phyloP scores from a whole-genome alignment of 169 alveolate species.

The Plasmodium inui region DNA sequence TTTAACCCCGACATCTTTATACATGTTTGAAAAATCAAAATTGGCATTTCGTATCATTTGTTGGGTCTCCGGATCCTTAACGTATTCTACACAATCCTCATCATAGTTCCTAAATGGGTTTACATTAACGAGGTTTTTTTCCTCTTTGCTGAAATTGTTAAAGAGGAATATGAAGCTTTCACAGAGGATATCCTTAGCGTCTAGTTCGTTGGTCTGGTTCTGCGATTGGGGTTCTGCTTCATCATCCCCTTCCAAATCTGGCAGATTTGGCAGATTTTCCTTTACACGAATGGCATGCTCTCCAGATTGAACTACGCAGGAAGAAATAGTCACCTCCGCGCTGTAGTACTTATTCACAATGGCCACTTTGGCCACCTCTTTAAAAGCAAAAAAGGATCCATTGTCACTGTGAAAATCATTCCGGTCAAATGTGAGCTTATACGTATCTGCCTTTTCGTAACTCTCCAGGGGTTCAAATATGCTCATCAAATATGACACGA shows the following conservation, averaged over 20 bases:
- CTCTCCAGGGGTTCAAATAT: conserved; percentile 29
- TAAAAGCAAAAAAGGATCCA: conserved; percentile 7
- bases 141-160: conserved; percentile 19
- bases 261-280: neutral
- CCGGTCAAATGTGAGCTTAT: neutral
- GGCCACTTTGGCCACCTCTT: conserved; percentile 10
- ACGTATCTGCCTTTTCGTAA: conserved; percentile 12
- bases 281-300: neutral
- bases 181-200: conserved; percentile 22
- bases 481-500: neutral
- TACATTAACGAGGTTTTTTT: conserved; percentile 18
- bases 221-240: neutral
- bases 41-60: conserved; percentile 38
- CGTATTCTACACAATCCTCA: conserved; percentile 41
- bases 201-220: conserved; percentile 1
- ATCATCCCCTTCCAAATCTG: neutral
- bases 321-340: conserved; percentile 31
- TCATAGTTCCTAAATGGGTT: conserved; percentile 55
- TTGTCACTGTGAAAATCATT: neutral
- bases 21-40: conserved; percentile 61
- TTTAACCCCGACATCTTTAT: conserved; percentile 60
- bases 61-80: conserved; percentile 12
- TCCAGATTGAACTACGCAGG: neutral
- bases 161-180: conserved; percentile 55
- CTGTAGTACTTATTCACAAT: conserved; percentile 57